A percentile compares a stretch with the other conserved stretches of the same genome.
These are phyloP conservation scores for Spathaspora arborariae DNA, from an alignment of 805 yeast genomes.

Conservation along the genomic window DNA sequence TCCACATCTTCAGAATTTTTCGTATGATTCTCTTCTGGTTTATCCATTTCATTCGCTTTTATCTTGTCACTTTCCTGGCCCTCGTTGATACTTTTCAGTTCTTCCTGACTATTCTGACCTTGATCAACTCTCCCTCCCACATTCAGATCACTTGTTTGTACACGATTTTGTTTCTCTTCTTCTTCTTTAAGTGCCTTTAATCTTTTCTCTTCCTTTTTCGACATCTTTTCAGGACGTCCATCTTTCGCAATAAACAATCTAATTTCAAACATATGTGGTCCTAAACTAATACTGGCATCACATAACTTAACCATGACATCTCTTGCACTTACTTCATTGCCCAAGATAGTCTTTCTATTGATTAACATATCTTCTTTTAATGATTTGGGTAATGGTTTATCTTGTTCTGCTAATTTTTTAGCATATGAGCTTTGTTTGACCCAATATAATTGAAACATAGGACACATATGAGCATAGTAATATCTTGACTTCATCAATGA, in stretches of 20 bases:
- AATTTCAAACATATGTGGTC: conserved; percentile 80
- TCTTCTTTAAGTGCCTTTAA: conserved; percentile 4
- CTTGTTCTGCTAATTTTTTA: conserved; percentile 38
- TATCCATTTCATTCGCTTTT: background rate
- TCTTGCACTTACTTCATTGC: conserved; percentile 51
- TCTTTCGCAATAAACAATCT: conserved; percentile 83
- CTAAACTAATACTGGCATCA: conserved; percentile 67
- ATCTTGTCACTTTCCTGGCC: background rate
- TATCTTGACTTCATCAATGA: conserved; percentile 73
- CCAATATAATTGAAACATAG: conserved; percentile 80
- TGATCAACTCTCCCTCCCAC: conserved; percentile 1
- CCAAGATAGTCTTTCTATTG: conserved; percentile 32
- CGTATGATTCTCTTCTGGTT: conserved; percentile 14
- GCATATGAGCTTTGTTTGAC: conserved; percentile 59
- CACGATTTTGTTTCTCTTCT: conserved; percentile 7
- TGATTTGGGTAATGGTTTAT: conserved; percentile 31
- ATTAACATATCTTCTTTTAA: conserved; percentile 13
- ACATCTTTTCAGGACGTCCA: conserved; percentile 52
- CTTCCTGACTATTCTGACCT: background rate
- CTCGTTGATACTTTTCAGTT: background rate
- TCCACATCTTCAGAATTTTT: too few relatives aligned
- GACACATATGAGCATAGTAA: conserved; percentile 52
- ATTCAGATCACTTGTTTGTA: conserved; percentile 6
- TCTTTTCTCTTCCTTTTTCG: conserved; percentile 13
- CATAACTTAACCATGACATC: conserved; percentile 88